Evolutionary conservation across 768 basidiomycete genomes (phyloP).

Genomic region (Artomyces pyxidatus): DNA sequence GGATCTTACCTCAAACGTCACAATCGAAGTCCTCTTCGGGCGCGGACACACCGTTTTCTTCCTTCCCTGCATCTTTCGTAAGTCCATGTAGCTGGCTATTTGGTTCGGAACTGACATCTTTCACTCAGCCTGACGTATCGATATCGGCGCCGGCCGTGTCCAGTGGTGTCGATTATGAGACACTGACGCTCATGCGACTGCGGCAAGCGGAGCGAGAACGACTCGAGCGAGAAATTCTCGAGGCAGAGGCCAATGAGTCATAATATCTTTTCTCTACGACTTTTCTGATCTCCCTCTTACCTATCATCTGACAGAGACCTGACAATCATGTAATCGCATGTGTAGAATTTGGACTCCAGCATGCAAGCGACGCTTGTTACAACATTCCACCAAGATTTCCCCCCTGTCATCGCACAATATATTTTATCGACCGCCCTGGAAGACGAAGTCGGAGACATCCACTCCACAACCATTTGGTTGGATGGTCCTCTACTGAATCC

Average conservation of each 20-base stretch:
- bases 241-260: slow-evolving; percentile 48
- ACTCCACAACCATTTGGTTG: no score
- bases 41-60: slow-evolving; percentile 43
- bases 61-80: slow-evolving; percentile 55
- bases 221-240: slow-evolving; percentile 68
- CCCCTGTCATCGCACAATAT: no score
- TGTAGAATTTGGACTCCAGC: no score
- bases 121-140: slow-evolving; percentile 4
- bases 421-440: no score
- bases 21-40: slow-evolving; percentile 15
- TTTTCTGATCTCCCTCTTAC: no score
- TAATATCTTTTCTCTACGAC: no score
- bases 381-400: no score
- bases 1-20: not conserved
- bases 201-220: slow-evolving; percentile 74
- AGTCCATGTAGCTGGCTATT: slow-evolving; percentile 17
- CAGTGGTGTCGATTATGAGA: slow-evolving; percentile 64
- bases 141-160: slow-evolving; percentile 15
- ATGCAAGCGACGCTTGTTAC: no score
- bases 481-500: no score
- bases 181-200: slow-evolving; percentile 70
- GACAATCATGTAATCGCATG: no score
- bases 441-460: no score
- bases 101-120: not conserved
- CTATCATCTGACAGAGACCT: no score